Evolutionary conservation across 306 rosid genomes (phyloP).

Genomic region (Acmispon strigosus): DNA sequence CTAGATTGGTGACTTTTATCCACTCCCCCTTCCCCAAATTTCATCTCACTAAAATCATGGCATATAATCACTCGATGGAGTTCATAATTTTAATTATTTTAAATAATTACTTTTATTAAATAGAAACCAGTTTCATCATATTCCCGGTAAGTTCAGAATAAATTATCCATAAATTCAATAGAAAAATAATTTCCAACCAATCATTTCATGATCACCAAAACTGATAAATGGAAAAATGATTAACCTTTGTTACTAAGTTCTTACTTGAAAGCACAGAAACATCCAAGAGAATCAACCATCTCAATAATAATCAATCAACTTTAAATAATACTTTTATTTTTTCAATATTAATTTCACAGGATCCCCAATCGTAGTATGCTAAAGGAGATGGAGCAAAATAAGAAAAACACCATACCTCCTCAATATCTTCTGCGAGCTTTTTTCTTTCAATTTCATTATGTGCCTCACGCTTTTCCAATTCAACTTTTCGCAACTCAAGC

Average conservation of each 20-base stretch:
- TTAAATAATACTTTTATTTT: not conserved
- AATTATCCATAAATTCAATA: not conserved
- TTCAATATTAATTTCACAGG: not conserved
- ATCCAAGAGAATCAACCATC: not conserved
- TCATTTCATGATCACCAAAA: not conserved
- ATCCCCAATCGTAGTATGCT: conserved; percentile 3
- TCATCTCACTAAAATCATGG: not conserved
- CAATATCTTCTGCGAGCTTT: conserved; percentile 77
- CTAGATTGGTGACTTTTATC: not conserved
- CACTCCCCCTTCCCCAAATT: not conserved
- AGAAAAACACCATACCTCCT: conserved; percentile 48
- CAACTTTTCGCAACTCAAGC: conserved; percentile 57
- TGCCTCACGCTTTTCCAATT: conserved; percentile 84
- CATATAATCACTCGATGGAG: not conserved
- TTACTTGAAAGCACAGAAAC: not conserved
- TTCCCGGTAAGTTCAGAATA: not conserved
- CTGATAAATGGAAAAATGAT: not conserved
- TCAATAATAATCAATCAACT: not conserved
- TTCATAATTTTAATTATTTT: not conserved
- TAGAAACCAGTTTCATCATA: not conserved
- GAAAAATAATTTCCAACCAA: not conserved
- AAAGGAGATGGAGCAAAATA: conserved; percentile 25
- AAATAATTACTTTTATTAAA: not conserved
- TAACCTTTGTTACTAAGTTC: not conserved
- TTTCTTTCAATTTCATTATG: conserved; percentile 78